Base-by-base conservation (phyloP, 2,329 filamentous ascomycete species). In the Botrytis squamosa region DNA sequence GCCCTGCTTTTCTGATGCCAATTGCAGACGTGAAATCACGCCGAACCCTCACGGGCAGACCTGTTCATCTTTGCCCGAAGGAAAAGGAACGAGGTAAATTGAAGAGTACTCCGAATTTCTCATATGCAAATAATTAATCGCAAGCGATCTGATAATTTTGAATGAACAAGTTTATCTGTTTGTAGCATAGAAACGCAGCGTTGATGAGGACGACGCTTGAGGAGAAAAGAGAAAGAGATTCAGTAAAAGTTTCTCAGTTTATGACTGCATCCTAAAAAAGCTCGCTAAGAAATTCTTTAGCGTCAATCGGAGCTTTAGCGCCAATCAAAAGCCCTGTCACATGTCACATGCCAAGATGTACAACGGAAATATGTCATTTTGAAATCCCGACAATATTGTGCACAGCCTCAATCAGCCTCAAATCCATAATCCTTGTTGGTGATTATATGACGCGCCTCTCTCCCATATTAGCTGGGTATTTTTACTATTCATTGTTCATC, bases 61-160 rank as follows among this genome's bases (percentile, higher is more conserved):
- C 85, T 81, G 79, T 83, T 80, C 78, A 81, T 81, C 81, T 82
- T 79, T 76, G 57, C 80, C 81, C 83, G 81, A 82, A 84, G 84
- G 83, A 82, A 85, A 83, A 80, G 81, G 83, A 81, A 77, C 77
- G 80, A 82, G 82, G 82, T 80, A 77, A 81, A 83, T 80, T 94
- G 93, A 93, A 95, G 92, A 95, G 91, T 96, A 92, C 93, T 96
- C 93, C 93, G 93, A 96, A 95, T 96, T 96, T 96, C 93, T 94
- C 93, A 95, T 94, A 94, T 95, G 93, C 93, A 80, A 76, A 75
- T 68, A 60, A 63, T 40, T 70, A 57, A 73, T 77, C 77, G 59
- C 49, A 77, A 74, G 71, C 66, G 78, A 79, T 78, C 76, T 79
- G 76, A 80, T 74, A 72, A 49, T 77, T 52, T 74, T 74, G 78